phyloP scores from a whole-genome alignment of 345 rosid species.

The Eucalyptus decipiens region DNA sequence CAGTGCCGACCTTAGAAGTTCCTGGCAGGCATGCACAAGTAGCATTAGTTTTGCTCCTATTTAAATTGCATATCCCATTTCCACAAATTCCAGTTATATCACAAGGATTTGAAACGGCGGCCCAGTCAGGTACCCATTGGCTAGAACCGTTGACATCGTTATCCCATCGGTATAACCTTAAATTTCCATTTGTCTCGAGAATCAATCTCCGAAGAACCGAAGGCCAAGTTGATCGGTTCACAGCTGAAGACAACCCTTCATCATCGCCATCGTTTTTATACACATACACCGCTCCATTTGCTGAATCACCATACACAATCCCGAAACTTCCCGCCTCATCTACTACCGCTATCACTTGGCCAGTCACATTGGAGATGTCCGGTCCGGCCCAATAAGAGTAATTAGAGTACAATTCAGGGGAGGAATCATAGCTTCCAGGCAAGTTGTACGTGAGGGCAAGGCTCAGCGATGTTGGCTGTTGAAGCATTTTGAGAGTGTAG shows the following conservation, averaged over 20 bases:
- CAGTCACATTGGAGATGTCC: conserved; percentile 78
- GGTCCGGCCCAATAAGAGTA: conserved; percentile 89
- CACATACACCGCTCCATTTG: conserved; percentile 69
- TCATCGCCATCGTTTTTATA: conserved; percentile 57
- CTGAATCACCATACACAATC: conserved; percentile 64
- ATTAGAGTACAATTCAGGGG: conserved; percentile 28
- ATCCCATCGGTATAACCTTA: conserved; percentile 78
- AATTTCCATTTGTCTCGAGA: conserved; percentile 67
- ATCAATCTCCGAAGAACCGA: conserved; percentile 44
- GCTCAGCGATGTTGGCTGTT: conserved; percentile 75
- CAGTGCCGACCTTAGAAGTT: conserved; percentile 20
- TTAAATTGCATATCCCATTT: conserved; percentile 68
- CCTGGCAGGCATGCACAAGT: conserved; percentile 74
- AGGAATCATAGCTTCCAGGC: conserved; percentile 13
- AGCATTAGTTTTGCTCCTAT: conserved; percentile 61
- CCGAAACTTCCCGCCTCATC: conserved; percentile 85
- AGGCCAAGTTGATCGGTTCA: conserved; percentile 12
- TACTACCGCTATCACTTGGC: conserved; percentile 58
- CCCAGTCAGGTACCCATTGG: conserved; percentile 88
- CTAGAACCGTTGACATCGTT: conserved; percentile 66
- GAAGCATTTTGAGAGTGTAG: conserved; percentile 77
- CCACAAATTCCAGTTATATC: conserved; percentile 83
- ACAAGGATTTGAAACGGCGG: conserved; percentile 88
- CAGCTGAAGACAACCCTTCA: conserved; percentile 21
- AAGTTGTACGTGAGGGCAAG: conserved; percentile 68